phyloP scores from a whole-genome alignment of 2,329 filamentous ascomycete species.

The Aspergillus sp. region DNA sequence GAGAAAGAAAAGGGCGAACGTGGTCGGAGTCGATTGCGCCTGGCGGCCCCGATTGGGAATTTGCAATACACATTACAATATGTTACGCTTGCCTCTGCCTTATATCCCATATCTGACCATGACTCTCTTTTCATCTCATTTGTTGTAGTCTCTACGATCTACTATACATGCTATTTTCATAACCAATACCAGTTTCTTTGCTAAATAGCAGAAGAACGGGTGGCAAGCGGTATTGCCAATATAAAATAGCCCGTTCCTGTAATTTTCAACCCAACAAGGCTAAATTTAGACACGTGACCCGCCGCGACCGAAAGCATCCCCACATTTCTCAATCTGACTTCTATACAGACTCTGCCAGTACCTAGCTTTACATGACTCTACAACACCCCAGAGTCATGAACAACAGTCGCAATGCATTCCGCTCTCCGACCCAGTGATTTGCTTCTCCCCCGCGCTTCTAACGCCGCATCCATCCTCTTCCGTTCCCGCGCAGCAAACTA shows the following conservation, averaged over 20 bases:
- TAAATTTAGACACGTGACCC: slow-evolving; percentile 14
- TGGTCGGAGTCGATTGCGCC: slow-evolving; percentile 25
- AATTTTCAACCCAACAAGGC: slow-evolving; percentile 11
- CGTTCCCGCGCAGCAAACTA: slow-evolving; percentile 13
- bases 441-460: slow-evolving; percentile 11
- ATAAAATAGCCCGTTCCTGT: slow-evolving; percentile 4
- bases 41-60: slow-evolving; percentile 15
- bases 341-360: not conserved
- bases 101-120: too few species aligned
- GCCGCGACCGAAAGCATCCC: slow-evolving; percentile 1
- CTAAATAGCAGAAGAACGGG: too few species aligned
- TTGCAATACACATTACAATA: slow-evolving; percentile 9
- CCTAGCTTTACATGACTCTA: slow-evolving; percentile 9
- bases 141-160: too few species aligned
- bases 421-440: slow-evolving; percentile 19
- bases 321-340: not conserved
- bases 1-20: slow-evolving; percentile 24
- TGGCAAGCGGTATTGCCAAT: slow-evolving; percentile 13
- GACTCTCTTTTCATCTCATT: too few species aligned
- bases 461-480: slow-evolving; percentile 12
- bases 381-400: slow-evolving; percentile 8
- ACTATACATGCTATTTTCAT: too few species aligned
- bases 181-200: too few species aligned
- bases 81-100: too few species aligned
- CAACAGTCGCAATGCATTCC: slow-evolving; percentile 15